phyloP scores from a whole-genome alignment of 1,284 basidiomycete species.

The Heliocybe sulcata region DNA sequence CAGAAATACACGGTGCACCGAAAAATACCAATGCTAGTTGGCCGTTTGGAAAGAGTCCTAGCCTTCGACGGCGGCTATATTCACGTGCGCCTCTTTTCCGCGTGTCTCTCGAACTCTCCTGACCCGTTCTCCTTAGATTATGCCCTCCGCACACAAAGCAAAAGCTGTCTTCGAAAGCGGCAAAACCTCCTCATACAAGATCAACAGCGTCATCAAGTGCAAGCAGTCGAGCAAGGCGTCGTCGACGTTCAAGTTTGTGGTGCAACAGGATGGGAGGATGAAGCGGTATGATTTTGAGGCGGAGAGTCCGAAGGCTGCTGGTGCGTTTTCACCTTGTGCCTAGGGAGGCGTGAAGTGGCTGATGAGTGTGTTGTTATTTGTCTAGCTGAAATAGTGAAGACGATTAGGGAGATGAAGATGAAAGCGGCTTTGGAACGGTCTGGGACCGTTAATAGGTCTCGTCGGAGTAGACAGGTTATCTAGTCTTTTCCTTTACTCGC shows the following conservation, averaged over 20 bases:
- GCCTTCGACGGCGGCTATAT: constrained; percentile 96
- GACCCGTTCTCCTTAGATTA: constrained; percentile 51
- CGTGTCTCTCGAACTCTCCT: constrained; percentile 1
- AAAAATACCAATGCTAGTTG: constrained; percentile 88
- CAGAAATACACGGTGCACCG: constrained; percentile 93
- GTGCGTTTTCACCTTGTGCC: no score
- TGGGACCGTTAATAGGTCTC: constrained; percentile 47
- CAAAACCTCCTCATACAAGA: constrained; percentile 89
- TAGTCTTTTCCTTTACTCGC: neutral
- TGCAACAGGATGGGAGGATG: constrained; percentile 62
- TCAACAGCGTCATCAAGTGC: constrained; percentile 80
- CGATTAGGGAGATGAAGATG: constrained; percentile 56
- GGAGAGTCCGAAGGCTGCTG: constrained; percentile 75
- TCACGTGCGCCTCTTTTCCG: constrained; percentile 52
- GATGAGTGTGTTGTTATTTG: no score
- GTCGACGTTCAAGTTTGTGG: constrained; percentile 80
- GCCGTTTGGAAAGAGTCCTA: constrained; percentile 84
- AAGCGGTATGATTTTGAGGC: constrained; percentile 99
- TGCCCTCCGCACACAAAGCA: constrained; percentile 79
- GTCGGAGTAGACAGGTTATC: constrained; percentile 46
- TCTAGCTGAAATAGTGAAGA: constrained; percentile 70
- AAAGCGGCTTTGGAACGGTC: constrained; percentile 52
- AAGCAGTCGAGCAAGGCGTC: constrained; percentile 80
- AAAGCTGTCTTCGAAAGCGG: constrained; percentile 83
- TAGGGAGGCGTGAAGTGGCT: no score